Evolutionary conservation across 2,329 filamentous ascomycete species (phyloP).

Genomic region (Pseudogymnoascus sp.): DNA sequence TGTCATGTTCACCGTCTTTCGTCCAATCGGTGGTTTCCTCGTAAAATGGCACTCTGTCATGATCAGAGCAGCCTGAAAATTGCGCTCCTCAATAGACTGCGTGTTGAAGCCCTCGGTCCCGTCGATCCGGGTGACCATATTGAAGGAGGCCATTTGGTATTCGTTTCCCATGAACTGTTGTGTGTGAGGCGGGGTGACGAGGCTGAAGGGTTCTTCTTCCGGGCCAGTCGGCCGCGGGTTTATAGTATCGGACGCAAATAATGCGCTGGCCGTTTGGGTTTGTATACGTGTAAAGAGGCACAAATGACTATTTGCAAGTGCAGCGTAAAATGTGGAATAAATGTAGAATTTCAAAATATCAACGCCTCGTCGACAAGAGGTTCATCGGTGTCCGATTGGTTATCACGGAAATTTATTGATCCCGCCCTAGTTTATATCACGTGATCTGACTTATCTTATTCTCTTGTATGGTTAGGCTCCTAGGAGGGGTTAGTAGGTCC

Average conservation of each 20-base stretch:
- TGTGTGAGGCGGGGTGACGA: not conserved
- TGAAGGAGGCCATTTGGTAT: constrained; percentile 10
- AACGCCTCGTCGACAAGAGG: not conserved
- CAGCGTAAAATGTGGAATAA: not conserved
- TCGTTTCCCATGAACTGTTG: constrained; percentile 4
- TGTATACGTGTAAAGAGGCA: not conserved
- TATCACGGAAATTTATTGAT: constrained; percentile 4
- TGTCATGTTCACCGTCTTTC: constrained; percentile 45
- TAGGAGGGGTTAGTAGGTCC: no score
- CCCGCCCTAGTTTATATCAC: not conserved
- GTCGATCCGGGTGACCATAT: constrained; percentile 9
- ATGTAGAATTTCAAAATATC: constrained; percentile 4
- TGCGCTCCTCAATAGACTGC: constrained; percentile 54
- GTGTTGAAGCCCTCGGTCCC: constrained; percentile 16
- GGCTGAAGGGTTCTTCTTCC: not conserved
- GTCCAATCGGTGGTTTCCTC: constrained; percentile 48
- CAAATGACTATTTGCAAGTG: not conserved
- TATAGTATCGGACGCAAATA: not conserved
- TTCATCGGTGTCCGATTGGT: constrained; percentile 2
- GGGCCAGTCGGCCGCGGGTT: not conserved
- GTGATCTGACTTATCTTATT: not conserved
- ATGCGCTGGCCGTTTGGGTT: not conserved
- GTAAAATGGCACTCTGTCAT: constrained; percentile 55
- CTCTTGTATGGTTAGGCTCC: no score
- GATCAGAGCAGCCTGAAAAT: constrained; percentile 52